phyloP scores from a whole-genome alignment of 768 basidiomycete genomes.

The Dendrothele bispora region DNA sequence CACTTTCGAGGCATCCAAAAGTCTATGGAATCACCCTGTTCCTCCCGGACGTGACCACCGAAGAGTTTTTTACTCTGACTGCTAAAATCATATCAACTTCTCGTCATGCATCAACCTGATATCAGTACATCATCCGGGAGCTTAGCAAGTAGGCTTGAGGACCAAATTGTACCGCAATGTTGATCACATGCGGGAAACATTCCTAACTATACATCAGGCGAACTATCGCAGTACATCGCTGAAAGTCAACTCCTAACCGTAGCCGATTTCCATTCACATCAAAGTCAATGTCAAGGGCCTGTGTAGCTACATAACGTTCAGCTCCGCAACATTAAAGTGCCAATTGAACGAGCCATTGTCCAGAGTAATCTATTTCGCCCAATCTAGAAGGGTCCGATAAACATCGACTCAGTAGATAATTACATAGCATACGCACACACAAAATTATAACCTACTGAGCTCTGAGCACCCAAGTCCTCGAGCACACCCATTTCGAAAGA shows the following conservation, averaged over 20 bases:
- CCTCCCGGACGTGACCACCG: conserved; percentile 54
- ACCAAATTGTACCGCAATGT: not conserved
- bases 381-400: conserved; percentile 11
- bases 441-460: conserved; percentile 59
- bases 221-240: conserved; percentile 22
- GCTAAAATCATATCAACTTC: not conserved
- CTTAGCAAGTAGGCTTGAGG: conserved; percentile 40
- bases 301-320: no score
- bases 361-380: conserved; percentile 39
- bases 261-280: conserved; percentile 62
- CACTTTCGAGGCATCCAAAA: conserved; percentile 22
- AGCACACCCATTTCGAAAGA: conserved; percentile 58
- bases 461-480: conserved; percentile 47
- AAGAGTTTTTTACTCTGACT: not conserved
- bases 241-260: conserved; percentile 63
- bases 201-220: conserved; percentile 51
- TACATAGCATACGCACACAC: no score
- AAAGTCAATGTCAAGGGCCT: no score
- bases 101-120: no score
- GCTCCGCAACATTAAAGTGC: no score
- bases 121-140: no score
- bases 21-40: conserved; percentile 74
- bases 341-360: conserved; percentile 38
- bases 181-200: no score
- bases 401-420: conserved; percentile 18